Base-by-base conservation (phyloP, 2,329 filamentous ascomycete species). In the Elsinoe necatrix region DNA sequence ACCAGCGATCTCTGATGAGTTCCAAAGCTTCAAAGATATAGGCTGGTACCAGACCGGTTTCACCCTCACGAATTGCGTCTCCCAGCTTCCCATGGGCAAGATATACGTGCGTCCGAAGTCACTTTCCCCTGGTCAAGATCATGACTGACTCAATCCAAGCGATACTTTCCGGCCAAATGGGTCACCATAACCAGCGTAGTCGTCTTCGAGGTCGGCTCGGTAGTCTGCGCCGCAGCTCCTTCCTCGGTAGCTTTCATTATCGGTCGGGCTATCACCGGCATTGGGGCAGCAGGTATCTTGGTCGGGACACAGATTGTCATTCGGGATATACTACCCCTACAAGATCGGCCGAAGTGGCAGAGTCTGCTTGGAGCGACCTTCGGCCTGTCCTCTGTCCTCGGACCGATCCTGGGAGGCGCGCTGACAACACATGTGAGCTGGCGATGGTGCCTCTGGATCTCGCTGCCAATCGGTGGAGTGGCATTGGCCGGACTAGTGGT, bases 241-340 rank as follows among this genome's bases (percentile, higher is more conserved):
- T 71, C 67, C 57, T 79, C 79, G 61, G 60, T 67, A 1, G 77
- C 76, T 69, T 66, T 82, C 39, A 77, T 82, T 42, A 69, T 72
- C 1, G 79, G 78, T 2, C 69, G 79, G 16, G 72, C 75, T 0
- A 62, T 82, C 8, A 76, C 80, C 58, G 80, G 80, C 6, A 66
- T 77, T 12, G 78, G 77, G 1, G 76, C 73, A n/a, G 78, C 77
- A 5, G 79, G 79, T 0, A 67, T 81, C 25, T 66, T 77, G 51
- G 68, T 67, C 1, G 75, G 75, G 5, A 68, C 67, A 3, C 64
- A 71, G 12, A 62, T 63, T n/a, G 57, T 65, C 12, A 60, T 65
- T 6, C 58, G 58, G 1, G 25, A 45, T 16, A 56, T 56, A 18
- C 58, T 62, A 3, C 61, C 63, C 20, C 56, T 63, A 1, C 39